Conservation (phyloP, 2,329 filamentous ascomycete species). For the Apiospora kogelbergensis region DNA sequence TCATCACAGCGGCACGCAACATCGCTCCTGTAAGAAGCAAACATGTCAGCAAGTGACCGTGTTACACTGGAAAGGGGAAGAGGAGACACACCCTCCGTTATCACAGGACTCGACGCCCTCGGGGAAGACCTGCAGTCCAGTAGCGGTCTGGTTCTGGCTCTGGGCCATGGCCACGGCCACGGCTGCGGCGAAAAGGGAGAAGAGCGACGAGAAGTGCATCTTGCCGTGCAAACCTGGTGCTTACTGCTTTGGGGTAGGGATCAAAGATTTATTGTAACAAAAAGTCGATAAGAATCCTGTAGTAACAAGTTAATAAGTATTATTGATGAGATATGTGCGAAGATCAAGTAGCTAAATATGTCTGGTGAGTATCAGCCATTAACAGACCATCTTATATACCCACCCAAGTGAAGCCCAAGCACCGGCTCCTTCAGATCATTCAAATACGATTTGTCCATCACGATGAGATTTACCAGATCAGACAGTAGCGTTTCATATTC, state of each 20-base stretch:
- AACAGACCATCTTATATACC: neutral
- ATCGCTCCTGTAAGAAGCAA: neutral
- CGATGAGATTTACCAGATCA: neutral
- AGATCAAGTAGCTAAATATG: neutral
- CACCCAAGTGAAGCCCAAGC: neutral
- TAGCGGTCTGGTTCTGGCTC: neutral
- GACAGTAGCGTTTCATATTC: neutral
- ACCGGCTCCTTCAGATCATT: neutral
- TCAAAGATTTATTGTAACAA: neutral
- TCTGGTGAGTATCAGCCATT: neutral
- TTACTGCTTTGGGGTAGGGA: neutral
- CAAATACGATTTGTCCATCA: neutral
- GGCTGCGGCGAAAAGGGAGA: neutral
- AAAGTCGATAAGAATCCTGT: too few relatives aligned
- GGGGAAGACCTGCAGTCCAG: neutral
- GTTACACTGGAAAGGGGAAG: neutral
- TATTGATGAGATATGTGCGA: neutral
- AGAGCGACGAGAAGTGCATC: neutral
- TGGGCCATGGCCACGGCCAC: neutral
- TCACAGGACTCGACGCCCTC: neutral
- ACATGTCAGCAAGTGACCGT: neutral
- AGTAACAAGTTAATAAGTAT: neutral
- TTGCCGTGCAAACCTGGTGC: too few relatives aligned
- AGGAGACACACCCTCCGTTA: neutral
- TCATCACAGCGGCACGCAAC: slow-evolving; percentile 8